These are phyloP conservation scores for Pseudonitzschia delicatissima DNA, from an alignment of 108 stramenopile genomes.

Conservation along the genomic window DNA sequence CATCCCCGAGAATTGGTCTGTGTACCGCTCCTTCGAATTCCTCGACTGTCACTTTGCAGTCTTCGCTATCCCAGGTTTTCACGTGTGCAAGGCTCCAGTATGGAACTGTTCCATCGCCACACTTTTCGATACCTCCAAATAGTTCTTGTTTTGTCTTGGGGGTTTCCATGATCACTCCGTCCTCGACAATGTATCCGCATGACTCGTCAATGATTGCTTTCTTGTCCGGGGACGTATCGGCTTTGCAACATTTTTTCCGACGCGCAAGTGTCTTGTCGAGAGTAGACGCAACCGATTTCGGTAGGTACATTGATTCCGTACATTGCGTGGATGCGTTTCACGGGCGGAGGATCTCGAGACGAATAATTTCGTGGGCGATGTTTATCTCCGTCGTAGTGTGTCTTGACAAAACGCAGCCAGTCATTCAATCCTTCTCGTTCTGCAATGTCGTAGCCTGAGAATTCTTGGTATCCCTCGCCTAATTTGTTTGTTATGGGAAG, in stretches of 20 bases:
- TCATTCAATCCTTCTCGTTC: conserved; percentile 29
- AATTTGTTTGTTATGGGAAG: background rate
- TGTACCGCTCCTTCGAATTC: conserved; percentile 32
- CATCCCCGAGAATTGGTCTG: conserved; percentile 32
- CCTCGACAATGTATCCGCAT: conserved; percentile 18
- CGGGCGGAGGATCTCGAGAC: conserved; percentile 47
- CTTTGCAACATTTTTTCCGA: conserved; percentile 12
- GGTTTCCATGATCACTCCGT: conserved; percentile 54
- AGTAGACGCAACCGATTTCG: conserved; percentile 49
- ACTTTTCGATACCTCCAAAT: conserved; percentile 9
- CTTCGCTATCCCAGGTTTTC: conserved; percentile 34
- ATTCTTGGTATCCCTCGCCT: conserved; percentile 10
- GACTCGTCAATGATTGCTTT: conserved; percentile 17
- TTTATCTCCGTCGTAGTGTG: conserved; percentile 23
- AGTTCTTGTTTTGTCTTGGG: conserved; percentile 33
- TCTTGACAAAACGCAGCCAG: conserved; percentile 15
- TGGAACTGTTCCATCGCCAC: conserved; percentile 55
- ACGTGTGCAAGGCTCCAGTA: conserved; percentile 52
- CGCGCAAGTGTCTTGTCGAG: conserved; percentile 32
- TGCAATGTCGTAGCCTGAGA: conserved; percentile 29
- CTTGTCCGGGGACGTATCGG: conserved; percentile 36
- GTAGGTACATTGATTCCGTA: conserved; percentile 63
- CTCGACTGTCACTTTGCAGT: conserved; percentile 27
- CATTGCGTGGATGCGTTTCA: conserved; percentile 51
- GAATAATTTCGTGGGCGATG: conserved; percentile 9